Base-by-base conservation (phyloP, 2,329 filamentous ascomycete genomes). In the Aureobasidium melanogenum region DNA sequence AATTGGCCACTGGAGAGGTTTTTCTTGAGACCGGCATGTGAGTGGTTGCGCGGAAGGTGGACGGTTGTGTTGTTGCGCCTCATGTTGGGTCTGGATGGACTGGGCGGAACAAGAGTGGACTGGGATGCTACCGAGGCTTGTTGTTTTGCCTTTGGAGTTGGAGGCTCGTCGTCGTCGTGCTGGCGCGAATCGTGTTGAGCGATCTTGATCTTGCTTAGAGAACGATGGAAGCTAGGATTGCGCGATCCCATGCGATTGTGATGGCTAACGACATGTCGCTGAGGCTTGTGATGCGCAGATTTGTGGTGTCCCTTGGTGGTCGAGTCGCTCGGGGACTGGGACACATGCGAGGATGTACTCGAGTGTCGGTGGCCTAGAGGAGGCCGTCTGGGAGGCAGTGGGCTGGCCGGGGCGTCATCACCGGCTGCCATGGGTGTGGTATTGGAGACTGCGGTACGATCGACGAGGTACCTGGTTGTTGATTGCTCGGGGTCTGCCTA, bases 51-150 rank as follows among this genome's bases (percentile, higher is more conserved):
- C 66, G 62, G 76, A 68, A 64, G 67, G 72, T 63, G 52, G 10
- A 72, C 69, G 28, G 73, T 71, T 32, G 73, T 76, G 19, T 73
- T 72, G 72, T 76, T 76, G 67, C 75, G 74, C 71, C 76, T 76
- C 63, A 68, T 64, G 68, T 73, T 70, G 64, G 69, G 67, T 12
- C 63, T 43, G 30, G 63, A 30, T 8, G 59, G 59, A 28, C 74
- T 74, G 12, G 73, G 72, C 41, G 72, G 73, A 17, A 51, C 59
- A 12, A 50, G 43, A 34, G 60, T 56, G 41, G 57, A 39, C 19
- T 58, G 46, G 10, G 50, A 54, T 15, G 59, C 39, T 10, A 52
- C 30, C 17, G 48, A 47, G 34, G 50, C 22, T 28, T 51, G 46
- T 17, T 44, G 48, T 50, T 61, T 61, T 14, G 48, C 30, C 24